A percentile compares a stretch with the other conserved stretches of the same genome.
These are phyloP conservation scores for Lecanoromycetidae sp. DNA, from an alignment of 2,329 filamentous ascomycete genomes.

Conservation along the genomic window DNA sequence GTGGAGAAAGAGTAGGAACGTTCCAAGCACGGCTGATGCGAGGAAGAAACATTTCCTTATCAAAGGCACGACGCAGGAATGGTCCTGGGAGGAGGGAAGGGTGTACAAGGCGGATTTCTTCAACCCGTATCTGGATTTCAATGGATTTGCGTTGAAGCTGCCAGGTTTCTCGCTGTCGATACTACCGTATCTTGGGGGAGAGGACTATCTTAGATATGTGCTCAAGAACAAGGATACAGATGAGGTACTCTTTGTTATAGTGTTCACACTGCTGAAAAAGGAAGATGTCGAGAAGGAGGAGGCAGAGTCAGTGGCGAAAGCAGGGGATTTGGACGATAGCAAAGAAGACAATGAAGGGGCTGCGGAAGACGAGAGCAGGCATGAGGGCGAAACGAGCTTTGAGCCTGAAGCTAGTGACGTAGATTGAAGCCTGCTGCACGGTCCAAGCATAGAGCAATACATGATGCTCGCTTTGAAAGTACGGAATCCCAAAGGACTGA, in stretches of 20 bases:
- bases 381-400: constrained; percentile 6
- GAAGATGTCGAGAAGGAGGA: constrained; percentile 39
- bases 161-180: constrained; percentile 63
- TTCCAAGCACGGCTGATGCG: constrained; percentile 41
- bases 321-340: background rate
- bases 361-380: background rate
- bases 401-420: constrained; percentile 11
- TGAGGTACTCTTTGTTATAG: constrained; percentile 65
- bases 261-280: constrained; percentile 64
- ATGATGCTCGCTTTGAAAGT: too few relatives aligned
- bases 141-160: constrained; percentile 57
- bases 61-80: constrained; percentile 41
- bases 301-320: constrained; percentile 5
- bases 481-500: too few relatives aligned
- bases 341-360: background rate
- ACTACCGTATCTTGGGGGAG: constrained; percentile 69
- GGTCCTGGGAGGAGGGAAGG: constrained; percentile 50
- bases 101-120: constrained; percentile 63
- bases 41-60: constrained; percentile 51
- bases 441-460: too few relatives aligned
- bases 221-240: constrained; percentile 67
- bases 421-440: constrained; percentile 1
- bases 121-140: constrained; percentile 87
- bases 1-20: constrained; percentile 35
- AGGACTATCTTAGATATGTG: constrained; percentile 68